phyloP scores from a whole-genome alignment of 768 basidiomycete genomes.

The Tulasnella sp. region DNA sequence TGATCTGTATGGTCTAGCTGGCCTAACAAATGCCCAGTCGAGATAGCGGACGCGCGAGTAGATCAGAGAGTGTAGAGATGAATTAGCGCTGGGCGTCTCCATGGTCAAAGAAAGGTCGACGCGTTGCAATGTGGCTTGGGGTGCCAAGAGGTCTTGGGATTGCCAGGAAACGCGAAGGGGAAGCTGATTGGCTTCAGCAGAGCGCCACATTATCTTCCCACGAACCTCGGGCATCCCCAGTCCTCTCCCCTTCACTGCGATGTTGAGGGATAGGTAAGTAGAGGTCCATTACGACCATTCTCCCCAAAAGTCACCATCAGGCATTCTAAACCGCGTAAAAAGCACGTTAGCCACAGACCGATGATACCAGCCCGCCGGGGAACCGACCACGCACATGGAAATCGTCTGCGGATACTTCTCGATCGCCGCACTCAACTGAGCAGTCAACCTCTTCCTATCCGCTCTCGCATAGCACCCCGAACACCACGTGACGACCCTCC shows the following conservation, averaged over 20 bases:
- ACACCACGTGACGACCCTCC: neutral
- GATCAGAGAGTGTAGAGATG: too few relatives aligned
- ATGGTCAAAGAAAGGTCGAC: too few relatives aligned
- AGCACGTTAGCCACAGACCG: neutral
- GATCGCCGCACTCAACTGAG: neutral
- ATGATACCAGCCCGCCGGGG: neutral
- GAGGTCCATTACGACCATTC: neutral
- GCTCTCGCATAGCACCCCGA: neutral
- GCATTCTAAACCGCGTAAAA: neutral
- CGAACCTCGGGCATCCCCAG: too few relatives aligned
- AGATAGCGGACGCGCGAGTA: too few relatives aligned
- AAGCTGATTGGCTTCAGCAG: too few relatives aligned
- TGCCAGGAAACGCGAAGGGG: too few relatives aligned
- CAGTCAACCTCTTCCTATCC: neutral
- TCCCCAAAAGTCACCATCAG: neutral
- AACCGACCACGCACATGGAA: neutral
- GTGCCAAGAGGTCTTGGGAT: too few relatives aligned
- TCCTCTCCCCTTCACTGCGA: neutral
- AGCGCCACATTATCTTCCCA: too few relatives aligned
- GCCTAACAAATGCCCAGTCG: too few relatives aligned
- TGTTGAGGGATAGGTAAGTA: neutral
- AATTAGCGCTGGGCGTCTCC: too few relatives aligned
- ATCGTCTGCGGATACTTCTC: neutral
- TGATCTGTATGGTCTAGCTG: too few relatives aligned
- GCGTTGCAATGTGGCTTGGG: too few relatives aligned